A percentile compares a stretch with the other conserved stretches of the same genome.
These are phyloP conservation scores for Rhodotorula sp. DNA, from an alignment of 1,284 basidiomycete species.

Conservation along the genomic window DNA sequence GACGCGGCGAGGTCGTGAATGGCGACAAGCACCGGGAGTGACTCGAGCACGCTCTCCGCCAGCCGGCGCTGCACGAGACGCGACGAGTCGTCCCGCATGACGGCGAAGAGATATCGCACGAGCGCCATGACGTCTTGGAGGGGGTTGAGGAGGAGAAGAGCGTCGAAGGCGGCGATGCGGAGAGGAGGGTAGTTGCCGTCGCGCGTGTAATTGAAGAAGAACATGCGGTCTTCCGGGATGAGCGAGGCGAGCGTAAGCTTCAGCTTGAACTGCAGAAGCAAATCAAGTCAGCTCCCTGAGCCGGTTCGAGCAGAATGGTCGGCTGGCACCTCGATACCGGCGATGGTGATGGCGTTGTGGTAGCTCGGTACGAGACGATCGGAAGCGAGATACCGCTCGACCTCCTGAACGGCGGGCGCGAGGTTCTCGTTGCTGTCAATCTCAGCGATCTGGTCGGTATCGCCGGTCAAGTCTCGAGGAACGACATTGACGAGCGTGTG, in stretches of 20 bases:
- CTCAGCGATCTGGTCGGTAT: constrained; percentile 53
- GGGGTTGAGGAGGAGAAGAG: constrained; percentile 78
- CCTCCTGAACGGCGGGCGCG: constrained; percentile 69
- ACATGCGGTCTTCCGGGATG: constrained; percentile 72
- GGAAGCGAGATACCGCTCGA: constrained; percentile 89
- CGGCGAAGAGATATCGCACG: constrained; percentile 84
- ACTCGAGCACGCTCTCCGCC: constrained; percentile 78
- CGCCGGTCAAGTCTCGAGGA: constrained; percentile 35
- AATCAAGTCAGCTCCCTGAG: too few species aligned
- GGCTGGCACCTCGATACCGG: constrained; percentile 72
- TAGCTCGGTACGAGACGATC: constrained; percentile 92
- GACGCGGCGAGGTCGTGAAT: constrained; percentile 75
- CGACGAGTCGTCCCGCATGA: constrained; percentile 82
- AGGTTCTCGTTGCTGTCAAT: constrained; percentile 65
- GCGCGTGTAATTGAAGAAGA: constrained; percentile 87
- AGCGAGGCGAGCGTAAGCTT: constrained; percentile 75
- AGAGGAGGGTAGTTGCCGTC: constrained; percentile 92
- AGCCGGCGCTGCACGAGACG: constrained; percentile 79
- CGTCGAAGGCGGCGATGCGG: constrained; percentile 88
- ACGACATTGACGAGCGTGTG: constrained; percentile 66
- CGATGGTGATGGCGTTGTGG: constrained; percentile 89
- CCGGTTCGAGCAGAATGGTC: too few species aligned
- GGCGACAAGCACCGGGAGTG: constrained; percentile 78
- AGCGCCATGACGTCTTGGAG: constrained; percentile 60
- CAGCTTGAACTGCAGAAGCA: constrained; percentile 65